These are phyloP conservation scores for Boletus patriciae DNA, from an alignment of 768 basidiomycete genomes.

Conservation along the genomic window DNA sequence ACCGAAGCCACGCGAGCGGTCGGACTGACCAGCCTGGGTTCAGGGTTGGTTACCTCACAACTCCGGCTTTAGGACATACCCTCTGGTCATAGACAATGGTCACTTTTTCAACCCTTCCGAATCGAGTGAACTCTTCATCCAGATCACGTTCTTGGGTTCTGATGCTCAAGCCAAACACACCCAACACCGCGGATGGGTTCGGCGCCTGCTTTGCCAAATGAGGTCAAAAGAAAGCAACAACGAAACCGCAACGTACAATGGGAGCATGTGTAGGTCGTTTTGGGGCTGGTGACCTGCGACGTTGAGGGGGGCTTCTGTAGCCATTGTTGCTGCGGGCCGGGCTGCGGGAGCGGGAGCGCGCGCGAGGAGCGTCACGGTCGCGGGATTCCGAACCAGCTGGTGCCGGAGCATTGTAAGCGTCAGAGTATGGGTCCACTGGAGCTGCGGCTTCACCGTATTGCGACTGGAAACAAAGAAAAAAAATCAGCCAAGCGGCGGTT, in stretches of 20 bases:
- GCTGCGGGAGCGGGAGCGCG: conserved; percentile 76
- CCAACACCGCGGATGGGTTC: conserved; percentile 84
- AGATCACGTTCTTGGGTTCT: conserved; percentile 91
- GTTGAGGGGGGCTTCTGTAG: conserved; percentile 56
- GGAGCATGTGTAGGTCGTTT: conserved; percentile 71
- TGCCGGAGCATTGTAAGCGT: conserved; percentile 72
- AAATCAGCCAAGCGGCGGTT: background rate
- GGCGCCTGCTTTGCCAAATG: conserved; percentile 67
- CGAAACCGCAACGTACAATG: conserved; percentile 50
- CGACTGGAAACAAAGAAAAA: conserved; percentile 20
- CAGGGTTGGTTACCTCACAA: conserved; percentile 16
- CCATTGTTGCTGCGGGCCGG: conserved; percentile 55
- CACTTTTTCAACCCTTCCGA: conserved; percentile 90
- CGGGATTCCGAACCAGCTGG: conserved; percentile 45
- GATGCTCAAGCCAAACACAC: conserved; percentile 98
- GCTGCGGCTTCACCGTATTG: conserved; percentile 68
- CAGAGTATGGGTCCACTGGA: conserved; percentile 77
- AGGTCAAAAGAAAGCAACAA: conserved; percentile 24
- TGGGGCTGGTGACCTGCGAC: conserved; percentile 60
- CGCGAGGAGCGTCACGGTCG: conserved; percentile 58
- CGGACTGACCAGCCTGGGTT: conserved; percentile 55
- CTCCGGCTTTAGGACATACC: conserved; percentile 46
- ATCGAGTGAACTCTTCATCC: conserved; percentile 89
- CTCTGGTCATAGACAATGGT: conserved; percentile 96
- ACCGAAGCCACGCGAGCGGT: conserved; percentile 95